Percentiles rank a stretch among this genome's conserved stretches.
Conservation (phyloP, 106 monocot species). For the Dactylorhiza incarnata region DNA sequence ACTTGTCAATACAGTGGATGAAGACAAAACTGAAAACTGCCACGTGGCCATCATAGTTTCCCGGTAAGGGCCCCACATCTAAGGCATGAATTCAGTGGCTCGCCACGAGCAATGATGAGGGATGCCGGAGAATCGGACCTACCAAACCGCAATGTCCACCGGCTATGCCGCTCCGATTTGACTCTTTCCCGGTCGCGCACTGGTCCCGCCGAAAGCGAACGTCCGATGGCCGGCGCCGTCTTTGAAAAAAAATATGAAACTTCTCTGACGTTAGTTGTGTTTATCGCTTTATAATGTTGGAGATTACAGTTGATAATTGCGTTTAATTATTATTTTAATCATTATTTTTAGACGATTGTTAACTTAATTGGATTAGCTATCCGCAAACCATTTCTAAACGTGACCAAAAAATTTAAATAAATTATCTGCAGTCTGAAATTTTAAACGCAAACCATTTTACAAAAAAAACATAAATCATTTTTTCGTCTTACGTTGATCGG, state of each 20-base stretch:
- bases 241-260: neutral
- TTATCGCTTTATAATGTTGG: neutral
- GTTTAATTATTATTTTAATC: neutral
- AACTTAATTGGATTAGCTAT: too few species aligned
- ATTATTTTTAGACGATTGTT: too few species aligned
- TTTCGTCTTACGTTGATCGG: too few species aligned
- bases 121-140: neutral
- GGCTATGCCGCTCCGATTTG: neutral
- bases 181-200: neutral
- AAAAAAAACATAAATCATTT: too few species aligned
- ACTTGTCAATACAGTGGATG: neutral
- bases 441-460: too few species aligned
- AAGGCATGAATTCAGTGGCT: too few species aligned
- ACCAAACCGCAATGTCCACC: neutral
- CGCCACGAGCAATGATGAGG: neutral
- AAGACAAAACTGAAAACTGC: neutral
- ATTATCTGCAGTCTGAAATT: too few species aligned
- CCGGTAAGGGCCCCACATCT: too few species aligned
- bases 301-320: neutral
- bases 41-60: neutral
- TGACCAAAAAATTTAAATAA: too few species aligned
- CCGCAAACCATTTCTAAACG: too few species aligned
- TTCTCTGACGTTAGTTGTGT: neutral
- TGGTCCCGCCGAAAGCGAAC: conserved; percentile 2
- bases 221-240: neutral